A percentile compares a stretch with the other conserved stretches of the same genome.
Evolutionary conservation across 2,329 filamentous ascomycete genomes (phyloP).

Genomic region (Cadophora luteo-olivacea): DNA sequence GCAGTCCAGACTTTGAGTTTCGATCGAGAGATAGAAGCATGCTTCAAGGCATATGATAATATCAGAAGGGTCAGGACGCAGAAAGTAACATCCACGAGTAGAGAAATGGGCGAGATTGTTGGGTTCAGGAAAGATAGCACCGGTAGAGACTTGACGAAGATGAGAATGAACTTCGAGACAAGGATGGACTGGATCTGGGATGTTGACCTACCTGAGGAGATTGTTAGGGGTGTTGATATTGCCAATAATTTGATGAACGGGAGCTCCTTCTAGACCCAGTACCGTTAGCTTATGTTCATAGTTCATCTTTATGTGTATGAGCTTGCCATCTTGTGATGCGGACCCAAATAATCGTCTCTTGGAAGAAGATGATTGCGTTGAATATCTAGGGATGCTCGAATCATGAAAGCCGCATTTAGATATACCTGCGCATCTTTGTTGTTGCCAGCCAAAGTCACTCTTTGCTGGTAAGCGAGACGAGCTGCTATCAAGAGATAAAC

Average conservation of each 20-base stretch:
- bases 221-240: constrained; percentile 12
- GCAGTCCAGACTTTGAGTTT: neutral
- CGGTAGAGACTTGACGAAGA: constrained; percentile 2
- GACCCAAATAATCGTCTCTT: too few species aligned
- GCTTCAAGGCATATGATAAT: constrained; percentile 18
- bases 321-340: too few species aligned
- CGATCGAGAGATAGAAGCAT: neutral
- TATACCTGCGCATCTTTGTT: too few species aligned
- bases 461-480: too few species aligned
- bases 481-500: too few species aligned
- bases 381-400: too few species aligned
- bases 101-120: constrained; percentile 9
- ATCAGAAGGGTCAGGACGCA: constrained; percentile 18
- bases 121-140: neutral
- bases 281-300: too few species aligned
- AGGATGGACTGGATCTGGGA: constrained; percentile 17
- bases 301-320: too few species aligned
- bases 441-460: too few species aligned
- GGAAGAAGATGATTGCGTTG: too few species aligned
- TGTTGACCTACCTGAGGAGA: neutral
- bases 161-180: constrained; percentile 3
- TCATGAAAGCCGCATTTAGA: too few species aligned
- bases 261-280: too few species aligned
- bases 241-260: neutral
- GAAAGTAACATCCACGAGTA: constrained; percentile 13